phyloP scores from a whole-genome alignment of 2,329 filamentous ascomycete species.

The Talaromyces sp. region DNA sequence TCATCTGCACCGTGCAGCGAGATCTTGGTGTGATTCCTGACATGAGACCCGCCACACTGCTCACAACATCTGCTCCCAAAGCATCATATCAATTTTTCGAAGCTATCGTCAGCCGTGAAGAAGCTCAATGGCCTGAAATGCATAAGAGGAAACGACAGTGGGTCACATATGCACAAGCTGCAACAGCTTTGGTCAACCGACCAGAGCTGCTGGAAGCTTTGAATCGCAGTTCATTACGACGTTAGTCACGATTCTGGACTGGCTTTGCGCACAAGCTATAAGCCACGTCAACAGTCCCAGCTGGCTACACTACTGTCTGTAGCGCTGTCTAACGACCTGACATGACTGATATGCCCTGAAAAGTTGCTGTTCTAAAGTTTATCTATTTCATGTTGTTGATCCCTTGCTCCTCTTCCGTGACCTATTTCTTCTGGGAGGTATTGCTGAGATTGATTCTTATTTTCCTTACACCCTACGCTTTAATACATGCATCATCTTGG shows the following conservation, averaged over 20 bases:
- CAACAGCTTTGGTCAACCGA: slow-evolving; percentile 68
- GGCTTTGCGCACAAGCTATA: not conserved
- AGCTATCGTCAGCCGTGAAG: slow-evolving; percentile 80
- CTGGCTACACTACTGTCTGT: slow-evolving; percentile 17
- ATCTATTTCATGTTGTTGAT: slow-evolving; percentile 7
- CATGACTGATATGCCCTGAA: slow-evolving; percentile 19
- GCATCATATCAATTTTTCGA: slow-evolving; percentile 62
- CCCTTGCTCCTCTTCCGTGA: slow-evolving; percentile 1
- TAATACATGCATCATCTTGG: slow-evolving; percentile 6
- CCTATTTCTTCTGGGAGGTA: not conserved
- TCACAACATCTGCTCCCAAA: slow-evolving; percentile 64
- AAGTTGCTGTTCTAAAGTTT: slow-evolving; percentile 13
- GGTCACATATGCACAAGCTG: slow-evolving; percentile 83
- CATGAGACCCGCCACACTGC: slow-evolving; percentile 58
- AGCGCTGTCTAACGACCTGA: slow-evolving; percentile 17
- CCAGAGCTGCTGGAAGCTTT: slow-evolving; percentile 88
- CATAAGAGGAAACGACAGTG: slow-evolving; percentile 87
- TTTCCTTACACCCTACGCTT: not conserved
- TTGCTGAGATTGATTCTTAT: not conserved
- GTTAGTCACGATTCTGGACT: slow-evolving; percentile 24
- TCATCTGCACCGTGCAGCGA: slow-evolving; percentile 76
- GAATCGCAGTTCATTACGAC: slow-evolving; percentile 70
- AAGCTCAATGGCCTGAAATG: slow-evolving; percentile 86
- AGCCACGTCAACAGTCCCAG: slow-evolving; percentile 4
- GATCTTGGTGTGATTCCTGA: slow-evolving; percentile 86